These are phyloP conservation scores for Cinchona pubescens DNA, from an alignment of 257 asterid genomes.

Conservation along the genomic window DNA sequence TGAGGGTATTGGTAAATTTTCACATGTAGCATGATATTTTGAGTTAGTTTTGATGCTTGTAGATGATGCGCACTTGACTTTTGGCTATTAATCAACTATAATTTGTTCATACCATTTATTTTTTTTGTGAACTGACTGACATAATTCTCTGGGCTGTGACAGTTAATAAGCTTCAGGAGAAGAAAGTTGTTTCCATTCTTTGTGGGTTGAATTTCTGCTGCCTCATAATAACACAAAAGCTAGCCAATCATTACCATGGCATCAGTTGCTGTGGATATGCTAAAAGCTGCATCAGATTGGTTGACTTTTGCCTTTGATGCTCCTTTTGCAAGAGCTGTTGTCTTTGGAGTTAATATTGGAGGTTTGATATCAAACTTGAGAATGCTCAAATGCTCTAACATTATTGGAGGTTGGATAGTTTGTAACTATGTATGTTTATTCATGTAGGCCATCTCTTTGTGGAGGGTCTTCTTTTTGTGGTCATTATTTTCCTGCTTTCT, in stretches of 20 bases:
- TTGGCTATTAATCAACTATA: too few species aligned
- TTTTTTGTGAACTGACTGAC: not conserved
- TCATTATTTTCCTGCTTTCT: conserved; percentile 73
- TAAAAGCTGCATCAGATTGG: conserved; percentile 71
- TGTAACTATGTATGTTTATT: conserved; percentile 15
- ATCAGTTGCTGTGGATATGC: conserved; percentile 40
- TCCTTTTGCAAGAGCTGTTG: conserved; percentile 78
- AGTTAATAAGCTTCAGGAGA: conserved; percentile 2
- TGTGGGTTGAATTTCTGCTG: conserved; percentile 2
- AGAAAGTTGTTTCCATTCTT: not conserved
- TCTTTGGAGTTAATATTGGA: conserved; percentile 87
- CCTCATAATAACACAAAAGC: not conserved
- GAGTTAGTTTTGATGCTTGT: not conserved
- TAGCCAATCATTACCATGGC: conserved; percentile 40
- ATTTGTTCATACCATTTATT: not conserved
- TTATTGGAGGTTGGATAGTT: not conserved
- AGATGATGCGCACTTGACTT: not conserved
- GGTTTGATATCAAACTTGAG: conserved; percentile 35
- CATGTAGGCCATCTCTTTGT: conserved; percentile 84
- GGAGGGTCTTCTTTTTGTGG: conserved; percentile 88
- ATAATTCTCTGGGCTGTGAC: not conserved
- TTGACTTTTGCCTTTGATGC: conserved; percentile 52
- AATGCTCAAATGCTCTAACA: not conserved
- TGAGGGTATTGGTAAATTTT: not conserved
- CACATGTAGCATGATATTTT: not conserved